A percentile compares a stretch with the other conserved stretches of the same genome.
phyloP scores from a whole-genome alignment of 768 basidiomycete genomes.

The Rhizopogon salebrosus region DNA sequence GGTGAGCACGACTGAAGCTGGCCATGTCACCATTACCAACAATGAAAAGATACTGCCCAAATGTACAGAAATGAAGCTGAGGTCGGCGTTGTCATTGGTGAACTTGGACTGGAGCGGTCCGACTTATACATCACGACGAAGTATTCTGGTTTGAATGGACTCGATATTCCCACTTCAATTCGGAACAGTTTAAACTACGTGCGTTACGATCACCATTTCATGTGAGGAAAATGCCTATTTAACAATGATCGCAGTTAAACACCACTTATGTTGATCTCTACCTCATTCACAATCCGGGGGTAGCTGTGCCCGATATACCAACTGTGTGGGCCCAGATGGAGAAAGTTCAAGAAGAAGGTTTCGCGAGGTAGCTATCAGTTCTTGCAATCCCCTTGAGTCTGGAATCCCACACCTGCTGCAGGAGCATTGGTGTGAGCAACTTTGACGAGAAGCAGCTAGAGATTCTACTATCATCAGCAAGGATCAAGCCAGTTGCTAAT shows the following conservation, averaged over 20 bases:
- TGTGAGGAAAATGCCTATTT: background rate
- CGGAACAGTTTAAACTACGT: slow-evolving; percentile 52
- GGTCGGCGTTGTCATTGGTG: slow-evolving; percentile 30
- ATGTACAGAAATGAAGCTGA: slow-evolving; percentile 54
- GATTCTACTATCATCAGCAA: slow-evolving; percentile 52
- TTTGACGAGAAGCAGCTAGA: slow-evolving; percentile 52
- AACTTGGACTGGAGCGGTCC: slow-evolving; percentile 49
- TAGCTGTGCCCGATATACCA: slow-evolving; percentile 54
- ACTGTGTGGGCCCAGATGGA: slow-evolving; percentile 64
- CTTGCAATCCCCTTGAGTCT: background rate
- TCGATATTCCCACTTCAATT: slow-evolving; percentile 52
- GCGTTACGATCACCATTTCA: slow-evolving; percentile 12
- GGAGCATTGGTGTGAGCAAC: slow-evolving; percentile 74
- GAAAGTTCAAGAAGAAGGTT: slow-evolving; percentile 45
- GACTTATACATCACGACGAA: slow-evolving; percentile 67
- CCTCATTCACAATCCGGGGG: slow-evolving; percentile 55
- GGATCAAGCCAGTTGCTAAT: slow-evolving; percentile 62
- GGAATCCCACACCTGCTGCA: slow-evolving; percentile 15
- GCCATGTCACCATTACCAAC: background rate
- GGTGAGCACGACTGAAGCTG: slow-evolving; percentile 31
- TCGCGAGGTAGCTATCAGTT: slow-evolving; percentile 41
- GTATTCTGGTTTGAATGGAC: slow-evolving; percentile 45
- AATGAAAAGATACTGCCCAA: slow-evolving; percentile 51
- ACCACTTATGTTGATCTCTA: slow-evolving; percentile 66
- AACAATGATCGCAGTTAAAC: slow-evolving; percentile 45